Evolutionary conservation across 805 yeast genomes (phyloP).

Genomic region (Citeromyces nyonsensis): DNA sequence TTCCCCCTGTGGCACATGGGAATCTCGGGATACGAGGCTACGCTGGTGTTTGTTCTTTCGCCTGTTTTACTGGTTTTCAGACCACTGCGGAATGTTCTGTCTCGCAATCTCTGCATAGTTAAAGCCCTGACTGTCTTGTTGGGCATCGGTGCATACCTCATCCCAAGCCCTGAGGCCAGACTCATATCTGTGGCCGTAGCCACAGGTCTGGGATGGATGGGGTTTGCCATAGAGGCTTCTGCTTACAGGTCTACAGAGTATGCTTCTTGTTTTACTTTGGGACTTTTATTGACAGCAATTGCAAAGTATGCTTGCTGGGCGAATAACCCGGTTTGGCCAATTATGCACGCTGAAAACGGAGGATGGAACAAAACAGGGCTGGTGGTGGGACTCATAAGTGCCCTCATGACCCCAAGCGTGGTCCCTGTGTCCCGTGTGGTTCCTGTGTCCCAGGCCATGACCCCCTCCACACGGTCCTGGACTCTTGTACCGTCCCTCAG

Average conservation of each 20-base stretch:
- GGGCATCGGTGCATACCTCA: slow-evolving; percentile 66
- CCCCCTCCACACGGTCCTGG: slow-evolving; percentile 17
- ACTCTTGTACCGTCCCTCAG: slow-evolving; percentile 43
- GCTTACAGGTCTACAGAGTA: slow-evolving; percentile 30
- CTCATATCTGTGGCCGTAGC: slow-evolving; percentile 55
- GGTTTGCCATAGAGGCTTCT: slow-evolving; percentile 35
- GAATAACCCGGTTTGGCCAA: slow-evolving; percentile 94
- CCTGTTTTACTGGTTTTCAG: slow-evolving; percentile 34
- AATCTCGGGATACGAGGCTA: slow-evolving; percentile 83
- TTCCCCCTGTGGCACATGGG: slow-evolving; percentile 99
- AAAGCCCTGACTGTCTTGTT: slow-evolving; percentile 37
- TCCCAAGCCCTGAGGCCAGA: slow-evolving; percentile 55
- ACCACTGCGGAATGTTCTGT: slow-evolving; percentile 18
- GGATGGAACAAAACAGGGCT: slow-evolving; percentile 72
- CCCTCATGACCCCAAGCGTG: slow-evolving; percentile 37
- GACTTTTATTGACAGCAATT: slow-evolving; percentile 59
- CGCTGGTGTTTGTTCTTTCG: slow-evolving; percentile 37
- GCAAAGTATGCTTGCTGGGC: slow-evolving; percentile 66
- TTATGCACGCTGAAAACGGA: slow-evolving; percentile 73
- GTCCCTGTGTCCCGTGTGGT: slow-evolving; percentile 7
- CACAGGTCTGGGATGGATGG: slow-evolving; percentile 39
- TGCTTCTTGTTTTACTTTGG: slow-evolving; percentile 29
- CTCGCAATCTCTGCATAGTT: slow-evolving; percentile 32
- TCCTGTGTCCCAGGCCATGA: slow-evolving; percentile 3
- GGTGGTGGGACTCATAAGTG: slow-evolving; percentile 43